Base-by-base conservation (phyloP, 169 alveolate genomes). In the Plasmodium knowlesi region DNA sequence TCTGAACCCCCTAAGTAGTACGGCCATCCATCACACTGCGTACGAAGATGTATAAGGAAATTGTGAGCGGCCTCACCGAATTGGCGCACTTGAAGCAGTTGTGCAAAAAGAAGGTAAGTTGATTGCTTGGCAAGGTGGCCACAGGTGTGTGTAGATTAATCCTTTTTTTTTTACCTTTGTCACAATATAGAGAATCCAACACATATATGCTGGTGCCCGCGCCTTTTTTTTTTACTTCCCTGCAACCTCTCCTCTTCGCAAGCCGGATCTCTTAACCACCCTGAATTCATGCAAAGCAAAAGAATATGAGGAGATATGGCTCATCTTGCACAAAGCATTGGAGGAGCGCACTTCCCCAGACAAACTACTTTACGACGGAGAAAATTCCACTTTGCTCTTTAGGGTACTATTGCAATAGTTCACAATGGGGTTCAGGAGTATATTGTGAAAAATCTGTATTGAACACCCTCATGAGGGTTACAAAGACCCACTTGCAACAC, bases 241-340 rank as follows among this genome's bases (percentile, higher is more conserved):
- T 28, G 30, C 32, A 37, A 22, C 37, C 32, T n/a, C n/a, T 2
- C 39, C 70, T 39, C 70, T 82, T 22, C 72, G 22, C 25, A 54
- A 86, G 93, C 12, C 73, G 39, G 88, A 86, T 3, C 71, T 86
- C 10, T 10, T 76, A 39, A 46, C 41, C 16, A 10, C 28, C 39
- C 81, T 76, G 22, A 19, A 78, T 14, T 53, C 89, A 10, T 86
- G 93, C 81, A 86, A 86, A 10, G 70, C 50, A 25, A 50, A 76
- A 9, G 93, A 86, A n/a, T n/a, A 19, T 32, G 93, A 39, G 19
- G 82, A 86, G 57, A 53, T 86, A 8, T 86, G 93, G 93, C 39
- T n/a, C 43, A 19, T 14, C 6, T 37, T 53, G 30, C 88, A 37
- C 14, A 86, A 76, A n/a, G 43, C 19, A 34, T 28, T 86, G 71